Base-by-base conservation (phyloP, 1,139 yeast species). In the Candida dubliniensis region DNA sequence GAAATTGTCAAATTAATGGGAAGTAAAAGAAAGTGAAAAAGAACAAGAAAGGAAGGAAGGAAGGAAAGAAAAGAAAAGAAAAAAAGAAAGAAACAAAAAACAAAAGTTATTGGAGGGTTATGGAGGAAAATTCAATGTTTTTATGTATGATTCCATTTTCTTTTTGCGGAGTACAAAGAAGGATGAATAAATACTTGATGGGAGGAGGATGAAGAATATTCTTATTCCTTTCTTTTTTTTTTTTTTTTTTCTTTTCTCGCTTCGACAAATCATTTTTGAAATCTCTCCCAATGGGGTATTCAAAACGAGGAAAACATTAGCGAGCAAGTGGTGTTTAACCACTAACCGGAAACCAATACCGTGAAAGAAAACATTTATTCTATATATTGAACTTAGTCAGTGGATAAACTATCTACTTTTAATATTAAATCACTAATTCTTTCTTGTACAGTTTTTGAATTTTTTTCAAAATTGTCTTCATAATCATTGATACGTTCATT, bases 401-500 rank as follows among this genome's bases (percentile, higher is more conserved):
- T 38, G 13, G 39, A 39, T 37, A 44, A 31, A 14, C 39, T 24
- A 29, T 43, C 45, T 8, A 43, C 35, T 29, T 43, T 45, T 7
- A 46, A 35, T 33, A 35, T 35, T 12, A 55, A 40, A 25, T 56
- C 52, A 12, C 42, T 33, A 1, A 58, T 36, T 51, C 58, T 47
- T 27, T 26, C 29, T 23, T 45, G 43, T 4, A 61, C 45, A 14
- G 44, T 48, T 8, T 29, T 32, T 25, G 49, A 50, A 41, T 59
- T 60, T 2, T 24, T 31, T 3, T 49, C 54, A 31, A 61, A 57
- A 34, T 40, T 37, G 9, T 42, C 40, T 6, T 47, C 52, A 38
- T 49, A 51, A 2, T 52, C 53, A 11, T 63, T 66, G 12, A 81
- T 53, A 44, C 71, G 70, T 3, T 41, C 40, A 43, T 75, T 75